Percentiles rank a stretch among this genome's conserved stretches.
Conservation (phyloP, 768 basidiomycete species). For the Asterophora parasitica region DNA sequence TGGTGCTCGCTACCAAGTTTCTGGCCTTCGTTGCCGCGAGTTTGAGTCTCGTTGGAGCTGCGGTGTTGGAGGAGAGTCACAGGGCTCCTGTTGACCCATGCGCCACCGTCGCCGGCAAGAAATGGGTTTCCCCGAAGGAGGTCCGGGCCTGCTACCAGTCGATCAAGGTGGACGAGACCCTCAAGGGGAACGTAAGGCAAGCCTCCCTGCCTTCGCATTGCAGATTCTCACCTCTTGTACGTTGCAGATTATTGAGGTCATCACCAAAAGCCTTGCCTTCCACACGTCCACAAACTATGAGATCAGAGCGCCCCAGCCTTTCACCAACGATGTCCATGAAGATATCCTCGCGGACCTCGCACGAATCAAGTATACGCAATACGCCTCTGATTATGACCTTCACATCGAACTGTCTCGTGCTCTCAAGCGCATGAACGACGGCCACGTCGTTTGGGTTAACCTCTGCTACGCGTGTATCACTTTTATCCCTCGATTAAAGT, state of each 20-base stretch:
- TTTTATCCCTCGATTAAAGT: background rate
- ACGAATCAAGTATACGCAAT: slow-evolving; percentile 38
- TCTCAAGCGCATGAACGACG: slow-evolving; percentile 52
- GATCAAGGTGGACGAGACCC: slow-evolving; percentile 39
- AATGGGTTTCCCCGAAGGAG: slow-evolving; percentile 49
- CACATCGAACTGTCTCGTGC: slow-evolving; percentile 51
- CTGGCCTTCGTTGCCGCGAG: slow-evolving; percentile 8
- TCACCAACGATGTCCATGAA: slow-evolving; percentile 50
- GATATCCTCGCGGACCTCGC: slow-evolving; percentile 47
- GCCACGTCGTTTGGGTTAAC: slow-evolving; percentile 54
- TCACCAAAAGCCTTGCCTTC: slow-evolving; percentile 54
- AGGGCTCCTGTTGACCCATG: slow-evolving; percentile 37
- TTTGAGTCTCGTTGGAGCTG: slow-evolving; percentile 8
- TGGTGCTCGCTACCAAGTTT: slow-evolving; percentile 6
- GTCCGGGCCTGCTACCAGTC: slow-evolving; percentile 49
- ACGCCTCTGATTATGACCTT: slow-evolving; percentile 49
- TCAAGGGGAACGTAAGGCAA: slow-evolving; percentile 46
- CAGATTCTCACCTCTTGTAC: background rate
- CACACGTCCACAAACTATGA: slow-evolving; percentile 62
- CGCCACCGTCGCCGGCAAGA: slow-evolving; percentile 45
- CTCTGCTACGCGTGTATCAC: slow-evolving; percentile 45
- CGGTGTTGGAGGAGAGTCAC: slow-evolving; percentile 1
- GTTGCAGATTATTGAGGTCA: slow-evolving; percentile 47
- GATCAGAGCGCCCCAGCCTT: slow-evolving; percentile 49
- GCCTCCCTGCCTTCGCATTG: background rate